Evolutionary conservation across 441 rosid species (phyloP), one percentile per base, ranked within the genome.

Genomic region (Erodium moschatum): DNA sequence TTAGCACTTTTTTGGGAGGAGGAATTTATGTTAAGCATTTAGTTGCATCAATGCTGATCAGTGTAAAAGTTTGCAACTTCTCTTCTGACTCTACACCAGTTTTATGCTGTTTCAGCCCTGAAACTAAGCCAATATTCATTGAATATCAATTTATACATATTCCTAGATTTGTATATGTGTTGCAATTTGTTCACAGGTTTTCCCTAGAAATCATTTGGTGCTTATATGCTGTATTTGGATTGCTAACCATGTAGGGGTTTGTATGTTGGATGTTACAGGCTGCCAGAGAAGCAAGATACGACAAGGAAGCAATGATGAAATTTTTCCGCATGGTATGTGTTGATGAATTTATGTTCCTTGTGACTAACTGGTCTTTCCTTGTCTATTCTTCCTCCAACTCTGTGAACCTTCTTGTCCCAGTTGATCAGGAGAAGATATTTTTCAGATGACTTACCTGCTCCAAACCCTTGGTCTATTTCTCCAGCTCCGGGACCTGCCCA

Each of bases 341-440:
- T 54, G 44, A 20, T 50, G 38, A 46, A 19, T 10, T 29, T 69
- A 40, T 66, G 52, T 60, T 50, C 27, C 61, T 66, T 1, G 15
- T 0, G 15, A 66, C 35, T 33, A 8, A 40, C 69, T 50, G 20
- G 60, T 68, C 1, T 27, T 0, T 19, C 66, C 38, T 24, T 13
- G 33, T 6, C 60, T 69, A 0, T 66, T 42, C 70, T 64, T 66
- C 27, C 64, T 69, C 63, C 58, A 68, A 67, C 63, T 67, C 48
- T 20, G 24, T 58, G 69, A 1, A 64, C 65, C 69, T n/a, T 64
- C 46, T 73, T 76, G 50, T 76, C 72, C 60, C 87, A 94, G 99
- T 85, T 95, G 82, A 89, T 95, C 76, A 80, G 97, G 81, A 81
- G 97, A 81, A 86, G 99, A 78, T 95, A 95, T 73, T 90, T 90